Conservation (phyloP, 1,139 yeast genomes). For the Pichia sp. region DNA sequence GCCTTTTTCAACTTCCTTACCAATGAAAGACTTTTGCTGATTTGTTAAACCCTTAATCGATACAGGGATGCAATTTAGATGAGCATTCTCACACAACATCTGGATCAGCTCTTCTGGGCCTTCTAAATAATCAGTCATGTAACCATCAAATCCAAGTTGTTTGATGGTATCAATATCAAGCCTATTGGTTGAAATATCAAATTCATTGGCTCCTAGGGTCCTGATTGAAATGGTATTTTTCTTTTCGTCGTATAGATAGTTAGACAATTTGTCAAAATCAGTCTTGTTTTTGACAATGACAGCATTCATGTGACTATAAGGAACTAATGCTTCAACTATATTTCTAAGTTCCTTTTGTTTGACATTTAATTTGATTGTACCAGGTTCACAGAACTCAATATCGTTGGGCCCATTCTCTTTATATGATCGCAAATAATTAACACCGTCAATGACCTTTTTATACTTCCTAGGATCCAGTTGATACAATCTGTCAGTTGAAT, state of each 20-base stretch:
- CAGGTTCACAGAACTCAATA: slow-evolving; percentile 44
- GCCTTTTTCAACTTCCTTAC: slow-evolving; percentile 26
- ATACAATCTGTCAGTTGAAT: slow-evolving; percentile 44
- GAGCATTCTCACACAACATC: slow-evolving; percentile 59
- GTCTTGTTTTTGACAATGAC: slow-evolving; percentile 38
- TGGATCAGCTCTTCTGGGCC: slow-evolving; percentile 73
- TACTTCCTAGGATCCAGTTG: slow-evolving; percentile 25
- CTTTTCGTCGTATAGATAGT: slow-evolving; percentile 31
- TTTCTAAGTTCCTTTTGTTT: slow-evolving; percentile 40
- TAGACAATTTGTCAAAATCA: slow-evolving; percentile 38
- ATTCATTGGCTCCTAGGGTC: slow-evolving; percentile 27
- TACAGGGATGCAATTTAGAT: slow-evolving; percentile 59
- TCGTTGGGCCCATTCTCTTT: slow-evolving; percentile 2
- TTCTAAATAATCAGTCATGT: slow-evolving; percentile 54
- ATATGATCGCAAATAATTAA: slow-evolving; percentile 28
- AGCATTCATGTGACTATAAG: slow-evolving; percentile 46
- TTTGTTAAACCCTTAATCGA: slow-evolving; percentile 35
- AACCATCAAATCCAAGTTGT: slow-evolving; percentile 70
- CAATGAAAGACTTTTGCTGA: slow-evolving; percentile 29
- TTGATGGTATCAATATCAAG: slow-evolving; percentile 31
- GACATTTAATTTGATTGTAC: slow-evolving; percentile 58
- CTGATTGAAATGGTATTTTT: slow-evolving; percentile 36
- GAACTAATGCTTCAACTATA: slow-evolving; percentile 52
- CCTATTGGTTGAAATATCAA: slow-evolving; percentile 20
- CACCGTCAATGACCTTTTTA: slow-evolving; percentile 30